Percentiles rank a stretch among this genome's conserved stretches.
These are phyloP conservation scores for Periconia digitata DNA, from an alignment of 2,329 filamentous ascomycete genomes.

Conservation along the genomic window DNA sequence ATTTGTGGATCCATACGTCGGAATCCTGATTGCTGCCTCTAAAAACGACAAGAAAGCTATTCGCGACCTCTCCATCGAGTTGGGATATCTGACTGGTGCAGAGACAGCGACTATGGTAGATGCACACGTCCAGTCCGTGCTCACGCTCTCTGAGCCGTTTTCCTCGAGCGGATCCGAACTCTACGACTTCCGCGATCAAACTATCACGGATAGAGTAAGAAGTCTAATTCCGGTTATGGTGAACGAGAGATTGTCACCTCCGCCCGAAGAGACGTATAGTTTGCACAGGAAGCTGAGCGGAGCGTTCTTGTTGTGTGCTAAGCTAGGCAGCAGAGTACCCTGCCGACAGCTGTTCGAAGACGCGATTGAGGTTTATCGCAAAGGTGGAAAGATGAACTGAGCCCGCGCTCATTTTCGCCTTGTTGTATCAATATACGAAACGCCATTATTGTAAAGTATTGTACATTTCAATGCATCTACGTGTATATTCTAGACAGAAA, in stretches of 20 bases:
- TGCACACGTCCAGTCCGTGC: constrained; percentile 83
- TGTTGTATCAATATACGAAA: not conserved
- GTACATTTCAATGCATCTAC: not conserved
- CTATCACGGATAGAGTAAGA: constrained; percentile 91
- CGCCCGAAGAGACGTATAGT: constrained; percentile 96
- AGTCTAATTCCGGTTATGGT: constrained; percentile 91
- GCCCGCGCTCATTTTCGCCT: not conserved
- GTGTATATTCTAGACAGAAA: no score
- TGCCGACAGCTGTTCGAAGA: constrained; percentile 79
- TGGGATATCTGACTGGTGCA: constrained; percentile 90
- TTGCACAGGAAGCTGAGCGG: constrained; percentile 93
- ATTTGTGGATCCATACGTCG: constrained; percentile 80
- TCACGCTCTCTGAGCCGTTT: constrained; percentile 93
- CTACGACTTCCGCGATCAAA: constrained; percentile 93
- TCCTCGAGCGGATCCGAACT: constrained; percentile 69
- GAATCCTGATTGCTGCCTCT: constrained; percentile 78
- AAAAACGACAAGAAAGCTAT: constrained; percentile 66
- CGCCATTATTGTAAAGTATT: constrained; percentile 1
- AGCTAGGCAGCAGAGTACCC: constrained; percentile 76
- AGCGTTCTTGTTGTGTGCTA: constrained; percentile 88
- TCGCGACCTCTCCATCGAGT: constrained; percentile 67
- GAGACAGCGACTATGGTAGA: constrained; percentile 86
- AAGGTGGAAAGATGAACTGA: constrained; percentile 18
- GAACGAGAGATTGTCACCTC: constrained; percentile 80
- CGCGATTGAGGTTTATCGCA: constrained; percentile 46